These are phyloP conservation scores for Heterobasidion occidentale DNA, from an alignment of 1,284 basidiomycete species.

Conservation along the genomic window DNA sequence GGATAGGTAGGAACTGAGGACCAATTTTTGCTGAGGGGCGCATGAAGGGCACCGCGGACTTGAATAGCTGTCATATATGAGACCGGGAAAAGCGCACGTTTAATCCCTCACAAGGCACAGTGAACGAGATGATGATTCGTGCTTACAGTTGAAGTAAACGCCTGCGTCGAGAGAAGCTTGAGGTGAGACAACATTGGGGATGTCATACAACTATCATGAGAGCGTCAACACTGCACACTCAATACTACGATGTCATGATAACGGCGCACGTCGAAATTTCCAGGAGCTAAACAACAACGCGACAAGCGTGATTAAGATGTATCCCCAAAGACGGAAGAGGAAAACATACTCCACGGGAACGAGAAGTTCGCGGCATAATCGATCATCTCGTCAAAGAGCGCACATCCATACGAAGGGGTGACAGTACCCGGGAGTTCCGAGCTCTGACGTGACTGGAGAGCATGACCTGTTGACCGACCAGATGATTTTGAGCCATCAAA, in stretches of 20 bases:
- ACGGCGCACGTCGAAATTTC: slow-evolving; percentile 17
- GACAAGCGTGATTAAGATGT: not conserved
- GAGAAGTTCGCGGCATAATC: slow-evolving; percentile 30
- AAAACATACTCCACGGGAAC: slow-evolving; percentile 21
- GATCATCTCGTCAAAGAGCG: slow-evolving; percentile 24
- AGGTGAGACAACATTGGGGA: slow-evolving; percentile 26
- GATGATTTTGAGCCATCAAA: not conserved
- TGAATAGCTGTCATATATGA: not conserved
- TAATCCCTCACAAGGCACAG: not conserved
- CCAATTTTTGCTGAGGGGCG: slow-evolving; percentile 61
- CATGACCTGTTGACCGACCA: not conserved
- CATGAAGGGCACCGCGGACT: slow-evolving; percentile 53
- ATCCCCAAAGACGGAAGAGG: no score
- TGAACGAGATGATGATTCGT: not conserved
- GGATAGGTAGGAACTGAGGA: slow-evolving; percentile 33
- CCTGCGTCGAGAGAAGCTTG: slow-evolving; percentile 24
- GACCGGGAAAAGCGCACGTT: not conserved
- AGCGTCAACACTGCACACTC: not conserved
- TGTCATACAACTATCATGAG: slow-evolving; percentile 20
- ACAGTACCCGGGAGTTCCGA: slow-evolving; percentile 20
- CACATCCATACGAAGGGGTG: slow-evolving; percentile 28
- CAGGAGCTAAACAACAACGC: slow-evolving; percentile 2
- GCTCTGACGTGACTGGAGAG: slow-evolving; percentile 12
- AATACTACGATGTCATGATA: not conserved
- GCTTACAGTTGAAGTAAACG: slow-evolving; percentile 52